A percentile compares a stretch with the other conserved stretches of the same genome.
Conservation (phyloP, 805 yeast genomes). For the Yamadazyma ubonensis region DNA sequence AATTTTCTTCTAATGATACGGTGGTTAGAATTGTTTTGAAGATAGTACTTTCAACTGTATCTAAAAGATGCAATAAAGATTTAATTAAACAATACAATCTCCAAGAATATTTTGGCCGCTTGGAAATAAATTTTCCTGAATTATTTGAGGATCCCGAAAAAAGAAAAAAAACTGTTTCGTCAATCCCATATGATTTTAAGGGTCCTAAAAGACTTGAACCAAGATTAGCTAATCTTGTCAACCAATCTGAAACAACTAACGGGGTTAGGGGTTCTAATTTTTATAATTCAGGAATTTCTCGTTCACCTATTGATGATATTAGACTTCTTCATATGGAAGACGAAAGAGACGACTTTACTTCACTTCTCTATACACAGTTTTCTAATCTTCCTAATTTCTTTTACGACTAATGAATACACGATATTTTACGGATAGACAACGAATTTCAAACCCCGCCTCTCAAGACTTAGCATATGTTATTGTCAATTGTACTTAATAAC, state of each 20-base stretch:
- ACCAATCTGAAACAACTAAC: background rate
- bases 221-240: conserved; percentile 1
- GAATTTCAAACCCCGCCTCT: too few species aligned
- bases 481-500: too few species aligned
- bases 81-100: conserved; percentile 18
- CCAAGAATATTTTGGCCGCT: conserved; percentile 18
- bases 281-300: too few species aligned
- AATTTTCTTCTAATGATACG: conserved; percentile 16
- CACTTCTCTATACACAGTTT: conserved; percentile 2
- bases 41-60: conserved; percentile 20
- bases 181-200: background rate
- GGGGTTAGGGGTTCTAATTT: too few species aligned
- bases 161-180: background rate
- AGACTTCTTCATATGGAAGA: background rate
- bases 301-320: background rate
- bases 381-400: conserved; percentile 7
- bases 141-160: conserved; percentile 9
- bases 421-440: too few species aligned
- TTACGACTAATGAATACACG: conserved; percentile 6
- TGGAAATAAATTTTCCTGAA: conserved; percentile 21
- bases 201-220: conserved; percentile 4
- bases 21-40: conserved; percentile 24
- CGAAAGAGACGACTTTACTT: conserved; percentile 1
- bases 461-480: too few species aligned
- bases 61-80: conserved; percentile 15